phyloP scores from a whole-genome alignment of 768 basidiomycete genomes.

The Leccinum longicurvipes region DNA sequence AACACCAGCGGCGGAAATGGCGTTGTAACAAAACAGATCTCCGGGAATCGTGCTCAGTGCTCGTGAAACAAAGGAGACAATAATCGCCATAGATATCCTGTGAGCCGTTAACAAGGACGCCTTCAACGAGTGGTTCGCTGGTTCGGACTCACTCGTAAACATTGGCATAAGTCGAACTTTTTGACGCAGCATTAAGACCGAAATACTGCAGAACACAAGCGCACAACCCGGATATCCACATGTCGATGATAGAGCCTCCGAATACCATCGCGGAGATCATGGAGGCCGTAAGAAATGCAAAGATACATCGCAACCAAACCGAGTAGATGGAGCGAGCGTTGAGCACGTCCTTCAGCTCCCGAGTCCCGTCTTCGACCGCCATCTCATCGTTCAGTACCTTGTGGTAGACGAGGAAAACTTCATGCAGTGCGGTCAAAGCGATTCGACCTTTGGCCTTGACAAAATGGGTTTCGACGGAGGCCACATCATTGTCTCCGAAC shows the following conservation, averaged over 20 bases:
- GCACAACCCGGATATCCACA: constrained; percentile 73
- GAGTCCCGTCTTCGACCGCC: constrained; percentile 66
- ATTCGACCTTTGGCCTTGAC: constrained; percentile 78
- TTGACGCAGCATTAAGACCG: constrained; percentile 77
- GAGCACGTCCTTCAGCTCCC: constrained; percentile 62
- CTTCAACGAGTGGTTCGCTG: background rate
- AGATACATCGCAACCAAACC: constrained; percentile 59
- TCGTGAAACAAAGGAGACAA: constrained; percentile 81
- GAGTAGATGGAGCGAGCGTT: constrained; percentile 65
- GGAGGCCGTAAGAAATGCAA: constrained; percentile 75
- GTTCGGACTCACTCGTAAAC: constrained; percentile 78
- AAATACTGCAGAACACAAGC: constrained; percentile 73
- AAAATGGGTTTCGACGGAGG: constrained; percentile 79
- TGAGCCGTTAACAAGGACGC: background rate
- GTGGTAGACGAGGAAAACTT: constrained; percentile 81
- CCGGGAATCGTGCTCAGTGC: constrained; percentile 74
- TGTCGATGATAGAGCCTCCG: constrained; percentile 77
- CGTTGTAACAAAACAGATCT: constrained; percentile 81
- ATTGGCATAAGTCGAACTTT: constrained; percentile 89
- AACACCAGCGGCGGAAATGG: constrained; percentile 85
- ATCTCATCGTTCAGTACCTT: constrained; percentile 83
- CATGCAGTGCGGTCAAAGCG: constrained; percentile 77
- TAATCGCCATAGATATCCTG: constrained; percentile 81
- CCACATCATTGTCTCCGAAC: constrained; percentile 70
- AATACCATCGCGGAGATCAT: constrained; percentile 83